phyloP scores from a whole-genome alignment of 2,329 filamentous ascomycete genomes.

The Calycina marina region DNA sequence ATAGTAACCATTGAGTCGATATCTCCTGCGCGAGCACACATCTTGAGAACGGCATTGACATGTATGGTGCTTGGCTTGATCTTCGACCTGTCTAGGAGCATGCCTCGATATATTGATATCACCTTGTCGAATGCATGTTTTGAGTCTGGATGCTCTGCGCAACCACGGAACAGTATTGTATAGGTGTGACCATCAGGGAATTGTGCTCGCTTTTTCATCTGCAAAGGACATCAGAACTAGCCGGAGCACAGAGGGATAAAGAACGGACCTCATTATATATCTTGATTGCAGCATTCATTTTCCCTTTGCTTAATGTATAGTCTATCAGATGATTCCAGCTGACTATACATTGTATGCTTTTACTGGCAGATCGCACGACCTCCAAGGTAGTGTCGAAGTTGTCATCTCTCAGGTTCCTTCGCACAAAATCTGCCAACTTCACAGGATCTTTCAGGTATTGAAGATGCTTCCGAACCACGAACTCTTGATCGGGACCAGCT shows the following conservation, averaged over 20 bases:
- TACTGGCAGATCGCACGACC: conserved; percentile 56
- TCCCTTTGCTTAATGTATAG: conserved; percentile 47
- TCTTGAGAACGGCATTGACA: conserved; percentile 73
- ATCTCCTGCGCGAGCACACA: conserved; percentile 61
- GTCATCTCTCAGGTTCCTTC: conserved; percentile 40
- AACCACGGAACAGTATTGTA: conserved; percentile 67
- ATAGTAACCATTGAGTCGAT: conserved; percentile 72
- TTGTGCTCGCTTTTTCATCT: conserved; percentile 93
- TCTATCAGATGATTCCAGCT: conserved; percentile 82
- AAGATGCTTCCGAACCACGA: conserved; percentile 12
- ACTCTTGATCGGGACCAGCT: conserved; percentile 1
- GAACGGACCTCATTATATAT: conserved; percentile 69
- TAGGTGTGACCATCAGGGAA: conserved; percentile 71
- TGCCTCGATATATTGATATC: conserved; percentile 61
- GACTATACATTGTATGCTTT: conserved; percentile 48
- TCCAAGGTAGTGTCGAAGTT: conserved; percentile 52
- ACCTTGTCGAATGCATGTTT: conserved; percentile 52
- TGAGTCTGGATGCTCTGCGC: conserved; percentile 44
- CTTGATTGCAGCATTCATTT: conserved; percentile 53
- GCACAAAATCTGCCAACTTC: conserved; percentile 56
- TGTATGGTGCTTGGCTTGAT: conserved; percentile 67
- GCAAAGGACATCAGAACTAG: neutral
- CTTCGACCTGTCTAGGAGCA: conserved; percentile 46
- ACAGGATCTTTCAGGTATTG: conserved; percentile 42
- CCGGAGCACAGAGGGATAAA: neutral